phyloP scores from a whole-genome alignment of 495 filamentous ascomycete genomes.

The Paragyromitra xinjiangensis region DNA sequence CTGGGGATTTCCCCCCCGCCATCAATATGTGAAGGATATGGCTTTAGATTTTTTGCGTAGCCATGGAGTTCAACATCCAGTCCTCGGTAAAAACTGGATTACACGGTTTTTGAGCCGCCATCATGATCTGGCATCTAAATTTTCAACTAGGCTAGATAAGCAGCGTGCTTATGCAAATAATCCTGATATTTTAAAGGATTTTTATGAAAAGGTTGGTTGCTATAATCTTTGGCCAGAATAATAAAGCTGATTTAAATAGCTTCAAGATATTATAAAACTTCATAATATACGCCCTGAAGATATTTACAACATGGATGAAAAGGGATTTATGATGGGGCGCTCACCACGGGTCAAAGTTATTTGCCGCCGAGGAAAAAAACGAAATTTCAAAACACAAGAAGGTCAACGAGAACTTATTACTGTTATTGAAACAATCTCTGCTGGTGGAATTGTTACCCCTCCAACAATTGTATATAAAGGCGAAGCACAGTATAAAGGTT shows the following conservation, averaged over 20 bases:
- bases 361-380: not conserved
- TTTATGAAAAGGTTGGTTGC: constrained; percentile 5
- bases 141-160: constrained; percentile 1
- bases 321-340: not conserved
- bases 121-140: constrained; percentile 1
- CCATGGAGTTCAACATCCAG: not conserved
- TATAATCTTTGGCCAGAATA: too few relatives aligned
- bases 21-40: constrained; percentile 13
- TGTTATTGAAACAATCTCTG: constrained; percentile 20
- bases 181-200: constrained; percentile 9
- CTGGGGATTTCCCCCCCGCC: constrained; percentile 8
- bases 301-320: not conserved
- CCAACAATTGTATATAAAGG: constrained; percentile 19
- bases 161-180: constrained; percentile 24
- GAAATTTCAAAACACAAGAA: not conserved
- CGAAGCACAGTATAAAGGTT: constrained; percentile 7
- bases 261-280: not conserved
- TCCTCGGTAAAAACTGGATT: not conserved
- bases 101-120: not conserved
- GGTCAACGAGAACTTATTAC: not conserved
- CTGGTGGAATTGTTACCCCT: not conserved
- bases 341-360: not conserved
- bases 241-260: not conserved
- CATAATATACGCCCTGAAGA: not conserved
- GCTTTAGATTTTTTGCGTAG: constrained; percentile 7